Base-by-base conservation (phyloP, 2,329 filamentous ascomycete species). In the Atkinsonella hypoxylon region DNA sequence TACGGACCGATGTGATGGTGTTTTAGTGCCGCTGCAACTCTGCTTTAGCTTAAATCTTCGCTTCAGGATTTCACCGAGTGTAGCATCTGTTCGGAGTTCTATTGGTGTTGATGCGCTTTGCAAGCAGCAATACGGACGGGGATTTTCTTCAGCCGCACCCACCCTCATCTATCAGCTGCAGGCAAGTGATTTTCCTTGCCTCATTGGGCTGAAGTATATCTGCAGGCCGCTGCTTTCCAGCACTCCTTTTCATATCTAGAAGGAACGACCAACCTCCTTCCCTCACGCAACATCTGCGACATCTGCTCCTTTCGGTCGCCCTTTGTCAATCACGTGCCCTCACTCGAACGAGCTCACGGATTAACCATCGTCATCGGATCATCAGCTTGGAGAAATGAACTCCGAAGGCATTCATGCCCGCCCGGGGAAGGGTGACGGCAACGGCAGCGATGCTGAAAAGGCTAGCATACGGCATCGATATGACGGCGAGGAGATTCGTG, bases 401-500 rank as follows among this genome's bases (percentile, higher is more conserved):
- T 50, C 53, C 6, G 53, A 55, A 17, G 54, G 53, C 49, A 55
- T 56, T 42, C 38, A 52, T 50, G 49, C 51, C 53, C 53, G 54
- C n/a, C 30, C 47, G 44, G 51, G 54, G 51, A 53, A 55, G 32
- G 48, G 50, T 15, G 44, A 49, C 15, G 40, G 43, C 31, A 47
- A 40, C 43, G 40, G 41, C 13, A 45, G 44, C 51, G 58, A 60
- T 36, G 48, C 54, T 26, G 56, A 59, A 45, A 57, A 58, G 46
- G 53, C 43, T 31, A 55, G 58, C 53, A 43, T 51, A 30, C 20
- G 32, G 9, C 45, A 47, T 22, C 40, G 52, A 22, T 53, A 49
- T 44, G 52, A 56, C 3, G 30, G 64, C 52, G 55, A 65, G 42
- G 67, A 68, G 54, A 70, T 76, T 55, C 68, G 69, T 44, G 74